phyloP scores from a whole-genome alignment of 768 basidiomycete genomes.

The Galerina marginata region DNA sequence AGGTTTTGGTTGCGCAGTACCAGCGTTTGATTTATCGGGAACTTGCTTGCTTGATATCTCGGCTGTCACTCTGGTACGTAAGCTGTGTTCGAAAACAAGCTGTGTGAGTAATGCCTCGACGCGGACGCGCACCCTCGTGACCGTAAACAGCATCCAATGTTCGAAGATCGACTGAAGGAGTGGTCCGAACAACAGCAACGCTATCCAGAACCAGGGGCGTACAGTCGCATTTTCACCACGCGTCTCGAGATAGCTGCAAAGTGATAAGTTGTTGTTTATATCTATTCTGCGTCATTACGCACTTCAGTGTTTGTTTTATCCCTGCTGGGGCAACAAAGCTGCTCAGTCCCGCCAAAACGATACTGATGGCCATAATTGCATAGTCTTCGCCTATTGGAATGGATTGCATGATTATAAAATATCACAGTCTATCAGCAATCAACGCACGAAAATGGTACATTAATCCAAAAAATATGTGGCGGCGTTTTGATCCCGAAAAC shows the following conservation, averaged over 20 bases:
- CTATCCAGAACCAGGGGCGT: constrained; percentile 61
- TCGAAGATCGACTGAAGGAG: constrained; percentile 46
- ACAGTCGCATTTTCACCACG: constrained; percentile 49
- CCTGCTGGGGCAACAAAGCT: constrained; percentile 45
- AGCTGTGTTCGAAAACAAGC: constrained; percentile 49
- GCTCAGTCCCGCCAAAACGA: constrained; percentile 31
- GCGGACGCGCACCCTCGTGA: constrained; percentile 45
- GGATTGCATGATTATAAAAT: neutral
- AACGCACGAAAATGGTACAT: constrained; percentile 39
- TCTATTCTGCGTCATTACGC: neutral
- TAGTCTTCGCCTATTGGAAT: constrained; percentile 30
- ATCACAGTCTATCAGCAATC: neutral
- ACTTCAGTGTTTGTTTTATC: constrained; percentile 48
- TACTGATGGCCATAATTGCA: constrained; percentile 30
- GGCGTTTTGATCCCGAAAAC: constrained; percentile 37
- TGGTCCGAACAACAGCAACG: constrained; percentile 55
- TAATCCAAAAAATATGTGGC: constrained; percentile 54
- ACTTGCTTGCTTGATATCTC: constrained; percentile 16
- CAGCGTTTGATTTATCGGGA: too few species aligned
- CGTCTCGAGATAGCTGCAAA: constrained; percentile 60
- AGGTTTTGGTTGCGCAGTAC: too few species aligned
- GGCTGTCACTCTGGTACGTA: constrained; percentile 68
- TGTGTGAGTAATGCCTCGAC: constrained; percentile 49
- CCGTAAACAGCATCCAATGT: constrained; percentile 60
- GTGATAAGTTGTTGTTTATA: neutral